Percentiles rank a stretch among this genome's conserved stretches.
These are phyloP conservation scores for Houttuynia cordata DNA, from an alignment of 164 flowering plant species.

Conservation along the genomic window DNA sequence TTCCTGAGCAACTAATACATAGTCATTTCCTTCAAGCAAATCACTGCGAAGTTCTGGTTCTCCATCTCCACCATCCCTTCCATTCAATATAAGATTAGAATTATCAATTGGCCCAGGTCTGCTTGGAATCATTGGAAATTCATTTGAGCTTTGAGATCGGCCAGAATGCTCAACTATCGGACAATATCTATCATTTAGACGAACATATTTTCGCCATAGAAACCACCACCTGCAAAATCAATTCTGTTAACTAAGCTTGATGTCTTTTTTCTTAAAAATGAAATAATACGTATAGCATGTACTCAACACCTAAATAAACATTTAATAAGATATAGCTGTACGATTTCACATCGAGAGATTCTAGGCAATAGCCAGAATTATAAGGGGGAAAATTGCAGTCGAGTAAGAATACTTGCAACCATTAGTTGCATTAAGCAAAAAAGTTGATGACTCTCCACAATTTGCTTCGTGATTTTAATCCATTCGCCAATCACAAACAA, in stretches of 20 bases:
- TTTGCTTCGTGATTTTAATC: no score
- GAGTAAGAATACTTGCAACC: no score
- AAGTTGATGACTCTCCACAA: no score
- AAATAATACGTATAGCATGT: no score
- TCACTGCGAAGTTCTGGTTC: conserved; percentile 39
- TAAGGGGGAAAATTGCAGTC: no score
- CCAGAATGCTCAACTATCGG: conserved; percentile 7
- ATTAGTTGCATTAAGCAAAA: no score
- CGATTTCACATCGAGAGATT: no score
- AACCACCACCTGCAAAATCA: conserved; percentile 64
- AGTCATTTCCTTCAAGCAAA: conserved; percentile 67
- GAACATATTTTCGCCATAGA: conserved; percentile 61
- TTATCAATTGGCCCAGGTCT: conserved; percentile 92
- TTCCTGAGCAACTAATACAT: conserved; percentile 70
- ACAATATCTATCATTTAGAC: conserved; percentile 20
- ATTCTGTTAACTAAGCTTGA: no score
- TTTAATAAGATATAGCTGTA: no score
- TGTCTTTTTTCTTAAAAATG: background rate
- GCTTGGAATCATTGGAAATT: conserved; percentile 10
- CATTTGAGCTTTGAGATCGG: conserved; percentile 6
- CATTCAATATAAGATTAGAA: conserved; percentile 36
- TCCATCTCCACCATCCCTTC: conserved; percentile 18
- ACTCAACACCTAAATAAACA: no score
- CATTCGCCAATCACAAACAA: no score
- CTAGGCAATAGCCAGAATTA: no score